Evolutionary conservation across 2,329 filamentous ascomycete species (phyloP), one percentile per base, ranked within the genome.

Genomic region (Aspergillus ruber): DNA sequence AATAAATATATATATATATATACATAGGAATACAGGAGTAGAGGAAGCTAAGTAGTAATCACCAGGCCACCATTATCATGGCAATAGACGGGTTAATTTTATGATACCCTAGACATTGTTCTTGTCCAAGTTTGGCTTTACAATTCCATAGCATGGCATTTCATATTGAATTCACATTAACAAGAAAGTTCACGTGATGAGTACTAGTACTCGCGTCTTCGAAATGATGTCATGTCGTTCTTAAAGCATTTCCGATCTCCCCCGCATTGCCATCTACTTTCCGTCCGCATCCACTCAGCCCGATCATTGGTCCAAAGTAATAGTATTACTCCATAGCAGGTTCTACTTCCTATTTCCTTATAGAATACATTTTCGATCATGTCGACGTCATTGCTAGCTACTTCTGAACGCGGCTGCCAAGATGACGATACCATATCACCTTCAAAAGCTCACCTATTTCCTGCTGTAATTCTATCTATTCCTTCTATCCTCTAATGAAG

Each of bases 321-420:
- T 13, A 15, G 32, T 13, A 35, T 35, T 17, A 35, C 13, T n/a
- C 15, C 33, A 35, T n/a, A 35, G 13, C 13, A 35, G 13, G 8
- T 39, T 18, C 36, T 18, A 12, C 10, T 12, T 18, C 10, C 17
- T 17, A 15, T 18, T 18, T 12, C 17, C 36, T 7, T 5, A 10
- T 18, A 13, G 3, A 39, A 12, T 20, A 5, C 18, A 18, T 47
- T 45, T 53, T 51, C 45, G 36, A 49, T 57, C 55, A 63, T 63
- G 56, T 58, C 60, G 57, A 64, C 62, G 62, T 64, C 62, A 64
- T 54, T 41, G 25, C 39, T 51, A 44, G 15, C 42, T 39, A 12
- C 10, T 10, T 12, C 17, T 17, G 36, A 39, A 20, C 36, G 7
- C 17, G 36, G 15, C 21, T 42, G 21, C 17, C 15, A 42, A 20